A percentile compares a stretch with the other conserved stretches of the same genome.
Evolutionary conservation across 495 filamentous ascomycete species (phyloP).

Genomic region (Xylaria venustula): DNA sequence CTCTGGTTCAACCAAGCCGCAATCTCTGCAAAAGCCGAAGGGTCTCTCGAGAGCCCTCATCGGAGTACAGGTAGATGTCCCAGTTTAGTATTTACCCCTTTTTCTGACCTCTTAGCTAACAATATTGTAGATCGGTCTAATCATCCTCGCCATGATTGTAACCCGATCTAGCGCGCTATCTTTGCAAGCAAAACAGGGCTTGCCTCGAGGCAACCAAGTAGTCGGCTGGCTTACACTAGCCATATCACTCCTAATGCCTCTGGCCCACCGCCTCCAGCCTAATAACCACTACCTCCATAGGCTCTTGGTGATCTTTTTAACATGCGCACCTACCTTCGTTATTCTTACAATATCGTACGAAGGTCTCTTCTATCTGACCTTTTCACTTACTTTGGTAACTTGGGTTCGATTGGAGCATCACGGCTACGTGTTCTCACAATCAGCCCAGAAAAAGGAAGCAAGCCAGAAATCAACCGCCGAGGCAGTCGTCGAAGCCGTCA

Average conservation of each 20-base stretch:
- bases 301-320: slow-evolving; percentile 84
- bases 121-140: slow-evolving; percentile 64
- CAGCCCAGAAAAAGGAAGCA: slow-evolving; percentile 25
- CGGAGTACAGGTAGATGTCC: slow-evolving; percentile 42
- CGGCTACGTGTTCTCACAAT: slow-evolving; percentile 56
- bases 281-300: slow-evolving; percentile 90
- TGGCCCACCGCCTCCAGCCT: slow-evolving; percentile 75
- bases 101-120: slow-evolving; percentile 20
- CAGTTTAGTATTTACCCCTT: slow-evolving; percentile 2
- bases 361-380: slow-evolving; percentile 91
- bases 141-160: slow-evolving; percentile 78
- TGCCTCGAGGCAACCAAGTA: slow-evolving; percentile 87
- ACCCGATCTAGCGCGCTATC: slow-evolving; percentile 80
- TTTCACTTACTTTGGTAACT: slow-evolving; percentile 76
- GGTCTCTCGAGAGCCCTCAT: slow-evolving; percentile 40
- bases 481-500: slow-evolving; percentile 14
- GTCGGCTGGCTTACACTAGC: slow-evolving; percentile 88
- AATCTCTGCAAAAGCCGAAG: slow-evolving; percentile 20
- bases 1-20: slow-evolving; percentile 26
- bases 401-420: slow-evolving; percentile 92
- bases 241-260: slow-evolving; percentile 73
- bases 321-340: slow-evolving; percentile 91
- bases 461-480: slow-evolving; percentile 18
- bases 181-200: slow-evolving; percentile 79
- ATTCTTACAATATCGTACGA: slow-evolving; percentile 98